phyloP scores from a whole-genome alignment of 163 green algal species.

The Picocystis sp. region DNA sequence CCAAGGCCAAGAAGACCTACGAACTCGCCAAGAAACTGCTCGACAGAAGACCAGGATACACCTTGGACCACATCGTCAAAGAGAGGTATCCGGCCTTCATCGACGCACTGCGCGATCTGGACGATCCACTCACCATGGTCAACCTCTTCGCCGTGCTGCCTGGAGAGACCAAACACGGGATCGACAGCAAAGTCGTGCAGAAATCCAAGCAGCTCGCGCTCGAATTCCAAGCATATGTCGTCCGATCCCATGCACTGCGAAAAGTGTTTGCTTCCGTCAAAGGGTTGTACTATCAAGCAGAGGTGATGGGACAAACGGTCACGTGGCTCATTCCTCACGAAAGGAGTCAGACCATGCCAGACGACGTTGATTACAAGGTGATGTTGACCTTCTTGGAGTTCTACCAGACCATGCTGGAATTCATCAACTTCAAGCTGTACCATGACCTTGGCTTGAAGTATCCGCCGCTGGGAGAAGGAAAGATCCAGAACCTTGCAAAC shows the following conservation, averaged over 20 bases:
- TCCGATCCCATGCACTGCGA: slow-evolving; percentile 56
- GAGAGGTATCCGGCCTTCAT: slow-evolving; percentile 97
- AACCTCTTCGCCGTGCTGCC: slow-evolving; percentile 91
- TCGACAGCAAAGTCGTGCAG: slow-evolving; percentile 35
- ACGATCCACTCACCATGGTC: slow-evolving; percentile 91
- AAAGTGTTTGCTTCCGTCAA: slow-evolving; percentile 93
- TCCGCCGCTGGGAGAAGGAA: slow-evolving; percentile 36
- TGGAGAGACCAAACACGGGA: slow-evolving; percentile 35
- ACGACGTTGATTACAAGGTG: slow-evolving; percentile 91
- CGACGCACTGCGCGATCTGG: slow-evolving; percentile 91
- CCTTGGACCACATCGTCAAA: slow-evolving; percentile 84
- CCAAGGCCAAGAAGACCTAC: slow-evolving; percentile 57
- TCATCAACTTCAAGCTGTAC: slow-evolving; percentile 97
- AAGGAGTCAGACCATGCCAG: slow-evolving; percentile 51
- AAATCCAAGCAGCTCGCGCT: slow-evolving; percentile 47
- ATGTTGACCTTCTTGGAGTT: slow-evolving; percentile 99
- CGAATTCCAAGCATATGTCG: slow-evolving; percentile 91
- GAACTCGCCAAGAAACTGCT: slow-evolving; percentile 50
- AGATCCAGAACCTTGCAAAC: slow-evolving; percentile 55
- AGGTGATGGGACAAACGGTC: slow-evolving; percentile 71
- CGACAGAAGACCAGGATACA: slow-evolving; percentile 47
- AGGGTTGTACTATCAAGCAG: slow-evolving; percentile 54
- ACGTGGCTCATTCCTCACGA: slow-evolving; percentile 93
- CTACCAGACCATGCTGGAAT: slow-evolving; percentile 75
- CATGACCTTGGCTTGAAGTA: slow-evolving; percentile 65